Evolutionary conservation across 345 rosid genomes (phyloP), one percentile per base, ranked within the genome.

Genomic region (Angophora floribunda): DNA sequence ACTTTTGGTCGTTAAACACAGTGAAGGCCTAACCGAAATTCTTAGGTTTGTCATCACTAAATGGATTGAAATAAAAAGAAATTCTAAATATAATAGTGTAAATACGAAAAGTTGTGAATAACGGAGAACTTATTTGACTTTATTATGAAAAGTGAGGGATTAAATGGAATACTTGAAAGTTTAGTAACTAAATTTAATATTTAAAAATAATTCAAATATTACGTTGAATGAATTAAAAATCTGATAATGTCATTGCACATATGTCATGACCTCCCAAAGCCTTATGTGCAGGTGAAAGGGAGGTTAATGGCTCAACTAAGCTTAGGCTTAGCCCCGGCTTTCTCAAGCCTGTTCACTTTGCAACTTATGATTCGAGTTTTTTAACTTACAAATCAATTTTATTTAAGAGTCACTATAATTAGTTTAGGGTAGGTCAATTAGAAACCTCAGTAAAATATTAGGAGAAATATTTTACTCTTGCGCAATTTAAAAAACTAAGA

Each of bases 1-100:
- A 87, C 45, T 90, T 91, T 65, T 85, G 86, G 14, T 87, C 91
- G 17, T 86, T 41, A 5, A 2, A 53, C 91, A 92, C 86, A 87
- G 91, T 28, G 47, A 63, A 86, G 22, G 55, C 82, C 44, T 87
- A 63, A 13, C 86, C 78, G 52, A 79, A 36, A 87, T 13, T 52
- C 89, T 24, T 87, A 28, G 32, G 7, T 28, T 12, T 61, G 67
- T 61, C 32, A 11, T 28, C 15, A 61, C 28, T 12, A 11, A 61
- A 26, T 61, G 14, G 13, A 61, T 61, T 61, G 67, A 61, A 61
- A 61, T 61, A 13, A 28, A 28, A 61, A 61, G 16, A 28, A 61
- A 61, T 28, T 28, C 13, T 28, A 26, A 61, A 28, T 61, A 61
- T 13, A 13, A 59, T 59, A 24, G n/a, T 24, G n/a, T 24, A 59